These are phyloP conservation scores for Claviceps sorghi DNA, from an alignment of 2,329 filamentous ascomycete species.

Conservation along the genomic window DNA sequence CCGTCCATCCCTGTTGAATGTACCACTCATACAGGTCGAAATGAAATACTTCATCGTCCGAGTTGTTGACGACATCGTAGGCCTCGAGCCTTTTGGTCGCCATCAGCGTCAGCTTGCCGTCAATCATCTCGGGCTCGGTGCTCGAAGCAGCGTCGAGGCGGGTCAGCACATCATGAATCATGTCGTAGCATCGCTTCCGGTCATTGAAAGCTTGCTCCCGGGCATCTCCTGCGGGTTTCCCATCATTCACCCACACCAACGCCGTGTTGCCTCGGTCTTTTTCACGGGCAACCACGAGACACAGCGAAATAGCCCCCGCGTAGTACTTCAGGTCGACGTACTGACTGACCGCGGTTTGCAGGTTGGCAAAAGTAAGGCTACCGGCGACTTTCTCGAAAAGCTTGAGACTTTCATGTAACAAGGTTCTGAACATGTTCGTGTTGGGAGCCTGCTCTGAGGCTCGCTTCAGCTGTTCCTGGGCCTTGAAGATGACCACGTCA, in stretches of 20 bases:
- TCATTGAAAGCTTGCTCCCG: conserved; percentile 53
- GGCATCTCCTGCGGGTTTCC: conserved; percentile 55
- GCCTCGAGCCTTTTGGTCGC: conserved; percentile 74
- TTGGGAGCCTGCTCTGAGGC: conserved; percentile 66
- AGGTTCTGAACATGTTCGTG: conserved; percentile 58
- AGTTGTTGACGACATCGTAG: conserved; percentile 77
- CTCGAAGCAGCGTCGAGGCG: conserved; percentile 60
- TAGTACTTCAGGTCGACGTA: conserved; percentile 79
- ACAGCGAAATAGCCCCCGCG: conserved; percentile 81
- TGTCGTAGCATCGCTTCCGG: conserved; percentile 66
- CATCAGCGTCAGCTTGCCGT: conserved; percentile 62
- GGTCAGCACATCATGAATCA: conserved; percentile 71
- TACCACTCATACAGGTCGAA: conserved; percentile 98
- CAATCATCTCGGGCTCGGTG: conserved; percentile 55
- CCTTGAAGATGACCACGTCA: conserved; percentile 96
- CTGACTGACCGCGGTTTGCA: conserved; percentile 62
- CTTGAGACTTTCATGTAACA: conserved; percentile 77
- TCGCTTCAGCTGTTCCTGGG: conserved; percentile 83
- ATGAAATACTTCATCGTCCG: conserved; percentile 86
- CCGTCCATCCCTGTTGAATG: conserved; percentile 66
- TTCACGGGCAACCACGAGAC: conserved; percentile 67
- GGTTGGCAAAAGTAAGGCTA: conserved; percentile 65
- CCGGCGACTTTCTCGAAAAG: conserved; percentile 82
- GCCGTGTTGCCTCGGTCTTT: conserved; percentile 79
- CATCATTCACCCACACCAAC: conserved; percentile 75